Conservation (phyloP, 2,329 filamentous ascomycete genomes). For the Fusarium sp. region DNA sequence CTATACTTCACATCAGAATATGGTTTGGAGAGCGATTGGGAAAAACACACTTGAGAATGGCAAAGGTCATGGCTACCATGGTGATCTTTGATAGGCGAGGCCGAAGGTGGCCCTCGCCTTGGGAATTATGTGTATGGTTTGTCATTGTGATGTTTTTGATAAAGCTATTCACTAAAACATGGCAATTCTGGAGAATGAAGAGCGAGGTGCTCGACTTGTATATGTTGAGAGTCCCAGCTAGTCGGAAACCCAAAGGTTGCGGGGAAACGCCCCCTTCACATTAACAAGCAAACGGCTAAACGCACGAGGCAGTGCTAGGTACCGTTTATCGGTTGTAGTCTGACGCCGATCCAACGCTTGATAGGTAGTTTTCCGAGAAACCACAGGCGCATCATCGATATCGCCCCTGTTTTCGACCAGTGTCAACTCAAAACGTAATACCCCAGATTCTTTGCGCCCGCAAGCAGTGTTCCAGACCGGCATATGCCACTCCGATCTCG, state of each 20-base stretch:
- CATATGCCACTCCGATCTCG: not conserved
- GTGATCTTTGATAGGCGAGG: conserved; percentile 55
- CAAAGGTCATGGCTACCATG: conserved; percentile 58
- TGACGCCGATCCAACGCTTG: not conserved
- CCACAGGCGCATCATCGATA: not conserved
- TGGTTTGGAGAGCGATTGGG: not conserved
- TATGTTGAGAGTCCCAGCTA: not conserved
- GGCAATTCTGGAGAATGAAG: not conserved
- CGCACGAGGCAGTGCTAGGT: not conserved
- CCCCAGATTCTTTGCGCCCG: conserved; percentile 18
- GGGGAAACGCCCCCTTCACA: not conserved
- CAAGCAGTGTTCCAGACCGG: conserved; percentile 13
- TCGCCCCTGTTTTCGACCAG: not conserved
- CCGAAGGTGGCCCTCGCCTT: conserved; percentile 48
- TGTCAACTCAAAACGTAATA: conserved; percentile 19
- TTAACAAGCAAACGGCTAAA: not conserved
- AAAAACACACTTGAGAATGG: conserved; percentile 53
- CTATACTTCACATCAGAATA: conserved; percentile 25
- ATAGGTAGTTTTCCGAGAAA: not conserved
- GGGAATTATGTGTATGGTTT: not conserved
- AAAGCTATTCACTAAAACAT: not conserved
- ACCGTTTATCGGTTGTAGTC: not conserved
- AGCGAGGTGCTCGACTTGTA: conserved; percentile 1
- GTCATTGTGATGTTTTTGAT: conserved; percentile 8
- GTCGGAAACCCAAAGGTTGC: not conserved